Evolutionary conservation across 2,329 filamentous ascomycete genomes (phyloP).

Genomic region (Parafenestella ontariensis): DNA sequence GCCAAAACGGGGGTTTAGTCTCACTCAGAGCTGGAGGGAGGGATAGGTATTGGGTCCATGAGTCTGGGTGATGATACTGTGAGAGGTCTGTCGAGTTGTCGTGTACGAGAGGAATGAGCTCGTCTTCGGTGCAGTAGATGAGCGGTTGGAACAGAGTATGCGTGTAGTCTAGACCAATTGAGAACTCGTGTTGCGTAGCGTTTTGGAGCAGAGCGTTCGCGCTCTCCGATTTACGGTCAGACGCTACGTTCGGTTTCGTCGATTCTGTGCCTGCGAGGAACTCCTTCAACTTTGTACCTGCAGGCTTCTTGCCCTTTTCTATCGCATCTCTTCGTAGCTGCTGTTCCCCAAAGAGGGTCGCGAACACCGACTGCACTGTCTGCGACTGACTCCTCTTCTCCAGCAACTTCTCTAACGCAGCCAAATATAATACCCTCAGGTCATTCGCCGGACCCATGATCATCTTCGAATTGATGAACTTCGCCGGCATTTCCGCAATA

Average conservation of each 20-base stretch:
- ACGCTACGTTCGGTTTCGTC: conserved; percentile 49
- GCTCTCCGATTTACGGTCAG: conserved; percentile 20
- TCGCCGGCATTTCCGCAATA: conserved; percentile 33
- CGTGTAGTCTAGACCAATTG: conserved; percentile 61
- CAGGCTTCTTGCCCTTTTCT: conserved; percentile 20
- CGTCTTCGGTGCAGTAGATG: conserved; percentile 31
- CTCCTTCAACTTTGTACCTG: conserved; percentile 21
- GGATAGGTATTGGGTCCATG: conserved; percentile 41
- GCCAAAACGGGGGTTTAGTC: conserved; percentile 42
- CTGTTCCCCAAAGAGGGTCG: conserved; percentile 62
- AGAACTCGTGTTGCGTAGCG: conserved; percentile 56
- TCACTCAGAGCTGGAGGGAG: conserved; percentile 48
- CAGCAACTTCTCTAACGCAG: conserved; percentile 49
- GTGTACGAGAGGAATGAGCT: conserved; percentile 37
- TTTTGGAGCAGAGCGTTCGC: conserved; percentile 34
- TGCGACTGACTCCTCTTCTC: conserved; percentile 37
- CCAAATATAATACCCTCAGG: conserved; percentile 55
- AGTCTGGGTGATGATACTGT: conserved; percentile 38
- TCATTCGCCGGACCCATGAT: conserved; percentile 61
- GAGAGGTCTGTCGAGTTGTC: conserved; percentile 48
- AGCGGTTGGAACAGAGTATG: conserved; percentile 56
- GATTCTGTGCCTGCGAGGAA: conserved; percentile 33
- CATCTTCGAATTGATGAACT: conserved; percentile 58
- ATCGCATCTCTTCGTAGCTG: conserved; percentile 57
- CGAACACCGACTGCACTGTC: conserved; percentile 55